Percentiles rank a stretch among this genome's conserved stretches.
Evolutionary conservation across 495 filamentous ascomycete genomes (phyloP).

Genomic region (Penicillium egyptiacum): DNA sequence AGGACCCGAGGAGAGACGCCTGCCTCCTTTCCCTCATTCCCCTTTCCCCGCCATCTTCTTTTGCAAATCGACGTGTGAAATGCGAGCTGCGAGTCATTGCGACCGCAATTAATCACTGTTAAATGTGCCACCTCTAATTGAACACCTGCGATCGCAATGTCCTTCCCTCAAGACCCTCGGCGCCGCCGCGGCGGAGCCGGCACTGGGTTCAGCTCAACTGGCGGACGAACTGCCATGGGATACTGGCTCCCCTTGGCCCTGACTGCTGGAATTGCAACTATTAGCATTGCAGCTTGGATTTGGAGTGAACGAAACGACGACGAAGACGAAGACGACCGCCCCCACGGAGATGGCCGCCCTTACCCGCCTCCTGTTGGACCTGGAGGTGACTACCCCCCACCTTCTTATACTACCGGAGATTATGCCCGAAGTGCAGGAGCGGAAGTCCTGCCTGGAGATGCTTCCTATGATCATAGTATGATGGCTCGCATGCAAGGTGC

Average conservation of each 20-base stretch:
- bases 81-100: conserved; percentile 38
- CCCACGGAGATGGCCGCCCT: conserved; percentile 30
- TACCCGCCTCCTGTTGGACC: conserved; percentile 38
- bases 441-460: conserved; percentile 35
- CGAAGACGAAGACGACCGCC: conserved; percentile 59
- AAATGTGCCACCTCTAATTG: conserved; percentile 35
- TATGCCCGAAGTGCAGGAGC: conserved; percentile 33
- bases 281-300: conserved; percentile 84
- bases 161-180: conserved; percentile 65
- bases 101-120: conserved; percentile 29
- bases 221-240: conserved; percentile 66
- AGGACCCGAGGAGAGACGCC: conserved; percentile 33
- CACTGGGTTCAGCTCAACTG: conserved; percentile 51
- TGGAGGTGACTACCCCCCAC: conserved; percentile 30
- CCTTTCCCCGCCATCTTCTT: conserved; percentile 29
- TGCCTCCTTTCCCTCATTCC: conserved; percentile 25
- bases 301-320: conserved; percentile 85
- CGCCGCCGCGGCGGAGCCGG: conserved; percentile 58
- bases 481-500: conserved; percentile 78
- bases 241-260: conserved; percentile 85
- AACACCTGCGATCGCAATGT: conserved; percentile 56
- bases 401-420: conserved; percentile 30
- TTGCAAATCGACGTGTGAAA: conserved; percentile 29
- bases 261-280: conserved; percentile 80
- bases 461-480: conserved; percentile 58